Evolutionary conservation across 2,329 filamentous ascomycete genomes (phyloP).

Genomic region (Trichoderma sp.): DNA sequence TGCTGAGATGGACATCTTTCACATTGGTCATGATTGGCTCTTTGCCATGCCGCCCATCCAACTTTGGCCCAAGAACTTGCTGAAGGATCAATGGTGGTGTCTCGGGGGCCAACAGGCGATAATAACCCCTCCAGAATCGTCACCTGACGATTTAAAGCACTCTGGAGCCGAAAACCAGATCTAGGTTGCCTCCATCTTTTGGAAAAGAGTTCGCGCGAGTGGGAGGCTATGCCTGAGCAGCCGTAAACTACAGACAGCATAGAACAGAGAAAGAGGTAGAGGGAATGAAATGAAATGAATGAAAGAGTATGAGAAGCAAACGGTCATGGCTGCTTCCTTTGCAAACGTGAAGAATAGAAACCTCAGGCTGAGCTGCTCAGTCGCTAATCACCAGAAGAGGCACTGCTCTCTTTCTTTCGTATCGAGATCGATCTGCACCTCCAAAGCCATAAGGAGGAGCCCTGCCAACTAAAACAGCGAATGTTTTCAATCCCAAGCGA

Average conservation of each 20-base stretch:
- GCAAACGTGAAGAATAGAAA: background rate
- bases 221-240: background rate
- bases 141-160: background rate
- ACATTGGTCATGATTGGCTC: background rate
- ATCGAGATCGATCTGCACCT: background rate
- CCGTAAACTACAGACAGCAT: background rate
- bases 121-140: background rate
- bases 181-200: background rate
- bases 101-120: background rate
- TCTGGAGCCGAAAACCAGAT: background rate
- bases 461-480: background rate
- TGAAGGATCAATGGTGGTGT: background rate
- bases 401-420: background rate
- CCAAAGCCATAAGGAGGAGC: background rate
- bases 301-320: background rate
- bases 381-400: background rate
- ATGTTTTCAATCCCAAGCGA: background rate
- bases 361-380: background rate
- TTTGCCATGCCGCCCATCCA: background rate
- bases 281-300: background rate
- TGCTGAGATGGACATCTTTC: background rate
- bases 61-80: background rate
- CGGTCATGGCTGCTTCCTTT: background rate
- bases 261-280: background rate
- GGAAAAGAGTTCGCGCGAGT: background rate